Evolutionary conservation across 345 rosid species (phyloP), one percentile per base, ranked within the genome.

Genomic region (Cardamine resedifolia): DNA sequence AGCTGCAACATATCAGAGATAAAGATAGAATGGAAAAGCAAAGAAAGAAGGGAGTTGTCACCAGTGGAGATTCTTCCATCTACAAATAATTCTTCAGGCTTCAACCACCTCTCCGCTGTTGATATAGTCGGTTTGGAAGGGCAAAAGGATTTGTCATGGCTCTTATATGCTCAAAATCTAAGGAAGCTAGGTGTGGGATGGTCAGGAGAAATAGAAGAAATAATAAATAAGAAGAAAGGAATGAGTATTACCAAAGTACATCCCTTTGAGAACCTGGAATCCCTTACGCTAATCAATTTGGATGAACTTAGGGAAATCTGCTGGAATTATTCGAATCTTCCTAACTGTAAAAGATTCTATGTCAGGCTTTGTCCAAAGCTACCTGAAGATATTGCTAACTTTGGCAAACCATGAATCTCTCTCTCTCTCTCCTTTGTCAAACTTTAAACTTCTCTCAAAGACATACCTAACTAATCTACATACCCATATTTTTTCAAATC

Each of bases 201-300:
- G 0, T 43, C 47, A 5, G 2, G 8, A 15, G 3, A 15, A 15
- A 15, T 43, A n/a, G 1, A 15, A 43, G 47, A 43, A 43, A 43
- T 43, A 43, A 15, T 43, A 43, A n/a, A n/a, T 43, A 15, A 5
- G 47, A 19, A 43, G 47, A 43, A 43, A 43, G 19, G 47, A 15
- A 15, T 43, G 47, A n/a, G 47, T 43, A 15, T 15, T 43, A 15
- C 45, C 45, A 14, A 41, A 34, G 2, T 23, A 6, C 44, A 14
- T 39, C 2, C 47, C 19, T 43, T 43, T 43, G 8, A 43, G 8
- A 43, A 43, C 18, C 8, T 43, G 47, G 47, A 43, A 43, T 0
- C 0, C 1, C 47, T 43, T 43, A 0, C 0, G 3, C 47, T 43
- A n/a, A 1, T 3, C 6, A 0, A 2, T 0, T 14, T 43, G 47